phyloP scores from a whole-genome alignment of 2,329 filamentous ascomycete species.

The Aspergillus alliaceus region DNA sequence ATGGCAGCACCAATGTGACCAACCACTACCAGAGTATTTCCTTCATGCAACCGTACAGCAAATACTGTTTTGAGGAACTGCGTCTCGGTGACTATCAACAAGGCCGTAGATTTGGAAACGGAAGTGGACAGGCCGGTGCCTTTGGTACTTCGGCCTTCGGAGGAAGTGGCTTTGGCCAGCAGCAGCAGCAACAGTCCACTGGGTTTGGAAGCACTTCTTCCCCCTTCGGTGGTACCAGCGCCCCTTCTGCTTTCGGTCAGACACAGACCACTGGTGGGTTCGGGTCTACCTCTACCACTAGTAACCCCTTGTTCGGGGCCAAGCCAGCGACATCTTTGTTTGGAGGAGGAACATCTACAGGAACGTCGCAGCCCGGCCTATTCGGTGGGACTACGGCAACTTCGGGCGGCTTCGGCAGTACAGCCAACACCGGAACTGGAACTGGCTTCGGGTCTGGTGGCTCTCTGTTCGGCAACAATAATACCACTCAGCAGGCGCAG shows the following conservation, averaged over 20 bases:
- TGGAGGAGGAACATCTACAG: slow-evolving; percentile 29
- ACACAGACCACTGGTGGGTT: slow-evolving; percentile 42
- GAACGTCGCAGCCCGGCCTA: slow-evolving; percentile 35
- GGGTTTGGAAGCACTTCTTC: slow-evolving; percentile 48
- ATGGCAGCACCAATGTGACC: slow-evolving; percentile 36
- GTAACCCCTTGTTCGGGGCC: slow-evolving; percentile 47
- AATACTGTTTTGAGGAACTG: slow-evolving; percentile 84
- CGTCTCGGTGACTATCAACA: slow-evolving; percentile 84
- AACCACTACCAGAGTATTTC: slow-evolving; percentile 51
- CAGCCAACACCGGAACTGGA: slow-evolving; percentile 23
- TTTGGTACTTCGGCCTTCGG: slow-evolving; percentile 71
- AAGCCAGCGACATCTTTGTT: slow-evolving; percentile 45
- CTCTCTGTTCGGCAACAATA: slow-evolving; percentile 44
- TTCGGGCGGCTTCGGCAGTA: slow-evolving; percentile 29
- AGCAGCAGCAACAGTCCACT: slow-evolving; percentile 40
- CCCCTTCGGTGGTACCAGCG: slow-evolving; percentile 40
- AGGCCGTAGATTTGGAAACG: slow-evolving; percentile 80
- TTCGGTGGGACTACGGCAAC: slow-evolving; percentile 43
- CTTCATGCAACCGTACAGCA: slow-evolving; percentile 59
- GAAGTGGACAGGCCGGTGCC: slow-evolving; percentile 74
- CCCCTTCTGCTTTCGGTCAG: slow-evolving; percentile 46
- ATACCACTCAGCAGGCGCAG: slow-evolving; percentile 27
- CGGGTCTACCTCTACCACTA: slow-evolving; percentile 28
- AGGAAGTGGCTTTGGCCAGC: slow-evolving; percentile 46
- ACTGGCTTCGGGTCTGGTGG: slow-evolving; percentile 34